Evolutionary conservation across 768 basidiomycete species (phyloP).

Genomic region (Sarcodon aspratus): DNA sequence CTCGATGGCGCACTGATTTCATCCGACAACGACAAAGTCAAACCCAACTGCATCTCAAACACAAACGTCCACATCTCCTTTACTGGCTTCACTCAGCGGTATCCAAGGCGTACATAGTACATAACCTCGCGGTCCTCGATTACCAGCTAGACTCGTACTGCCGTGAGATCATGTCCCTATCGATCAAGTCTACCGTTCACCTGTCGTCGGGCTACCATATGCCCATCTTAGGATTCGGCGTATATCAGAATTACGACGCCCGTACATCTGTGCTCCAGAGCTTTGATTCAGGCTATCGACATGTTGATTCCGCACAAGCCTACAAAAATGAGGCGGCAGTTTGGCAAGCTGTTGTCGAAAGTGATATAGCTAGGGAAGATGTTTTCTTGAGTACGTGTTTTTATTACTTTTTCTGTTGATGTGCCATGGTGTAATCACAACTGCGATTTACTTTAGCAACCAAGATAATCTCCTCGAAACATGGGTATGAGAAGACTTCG

Average conservation of each 20-base stretch:
- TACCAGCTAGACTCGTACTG: too few species aligned
- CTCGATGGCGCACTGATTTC: too few species aligned
- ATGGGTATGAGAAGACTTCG: slow-evolving; percentile 53
- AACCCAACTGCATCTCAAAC: too few species aligned
- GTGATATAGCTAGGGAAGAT: slow-evolving; percentile 42
- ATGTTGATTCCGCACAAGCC: slow-evolving; percentile 62
- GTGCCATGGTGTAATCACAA: background rate
- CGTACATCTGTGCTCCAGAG: slow-evolving; percentile 47
- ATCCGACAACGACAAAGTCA: too few species aligned
- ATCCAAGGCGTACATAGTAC: too few species aligned
- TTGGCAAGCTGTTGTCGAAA: slow-evolving; percentile 45
- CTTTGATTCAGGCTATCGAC: slow-evolving; percentile 63
- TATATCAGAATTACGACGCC: slow-evolving; percentile 55
- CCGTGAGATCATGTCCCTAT: background rate
- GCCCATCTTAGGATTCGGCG: slow-evolving; percentile 59
- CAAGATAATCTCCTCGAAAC: slow-evolving; percentile 44
- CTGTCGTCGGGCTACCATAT: slow-evolving; percentile 32
- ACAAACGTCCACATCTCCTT: too few species aligned
- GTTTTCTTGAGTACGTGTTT: slow-evolving; percentile 61
- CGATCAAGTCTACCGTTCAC: background rate
- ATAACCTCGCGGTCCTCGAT: too few species aligned
- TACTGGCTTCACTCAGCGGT: too few species aligned
- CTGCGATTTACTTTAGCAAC: slow-evolving; percentile 33
- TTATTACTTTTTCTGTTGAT: background rate
- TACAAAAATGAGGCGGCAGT: slow-evolving; percentile 59